Conservation (phyloP, 139 green algal species). For the Tetraselmis striata region DNA sequence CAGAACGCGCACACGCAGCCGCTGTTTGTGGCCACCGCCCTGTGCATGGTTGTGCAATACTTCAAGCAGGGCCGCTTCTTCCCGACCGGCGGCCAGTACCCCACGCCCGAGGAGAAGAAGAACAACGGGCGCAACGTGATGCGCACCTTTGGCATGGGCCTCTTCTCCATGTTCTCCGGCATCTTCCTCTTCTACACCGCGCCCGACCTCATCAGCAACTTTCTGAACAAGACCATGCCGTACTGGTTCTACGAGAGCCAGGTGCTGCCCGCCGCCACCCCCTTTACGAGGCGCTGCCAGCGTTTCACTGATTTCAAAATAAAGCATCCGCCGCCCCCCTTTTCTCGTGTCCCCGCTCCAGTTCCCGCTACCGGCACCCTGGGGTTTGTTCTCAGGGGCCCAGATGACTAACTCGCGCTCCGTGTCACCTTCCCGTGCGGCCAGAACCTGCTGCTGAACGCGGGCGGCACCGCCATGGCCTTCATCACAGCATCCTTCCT, state of each 20-base stretch:
- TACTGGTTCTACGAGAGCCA: constrained; percentile 49
- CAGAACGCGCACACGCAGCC: neutral
- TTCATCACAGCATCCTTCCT: neutral
- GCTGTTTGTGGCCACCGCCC: neutral
- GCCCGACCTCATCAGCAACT: constrained; percentile 28
- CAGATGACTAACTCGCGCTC: neutral
- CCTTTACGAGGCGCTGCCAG: neutral
- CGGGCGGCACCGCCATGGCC: neutral
- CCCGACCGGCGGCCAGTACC: neutral
- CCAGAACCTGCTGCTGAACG: neutral
- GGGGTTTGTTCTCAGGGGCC: neutral
- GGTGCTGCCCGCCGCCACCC: constrained; percentile 2
- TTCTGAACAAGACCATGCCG: constrained; percentile 32
- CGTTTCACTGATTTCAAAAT: neutral
- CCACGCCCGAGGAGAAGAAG: constrained; percentile 23
- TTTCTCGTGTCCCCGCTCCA: neutral
- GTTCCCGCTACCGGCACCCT: neutral
- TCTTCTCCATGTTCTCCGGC: constrained; percentile 45
- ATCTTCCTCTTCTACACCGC: constrained; percentile 38
- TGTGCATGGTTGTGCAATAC: neutral
- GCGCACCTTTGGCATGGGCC: constrained; percentile 20
- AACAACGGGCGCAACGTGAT: constrained; percentile 41
- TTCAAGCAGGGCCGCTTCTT: neutral
- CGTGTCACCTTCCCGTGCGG: neutral
- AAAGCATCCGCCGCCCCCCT: neutral